Conservation (phyloP, 257 asterid species). For the Verbascum thapsus region DNA sequence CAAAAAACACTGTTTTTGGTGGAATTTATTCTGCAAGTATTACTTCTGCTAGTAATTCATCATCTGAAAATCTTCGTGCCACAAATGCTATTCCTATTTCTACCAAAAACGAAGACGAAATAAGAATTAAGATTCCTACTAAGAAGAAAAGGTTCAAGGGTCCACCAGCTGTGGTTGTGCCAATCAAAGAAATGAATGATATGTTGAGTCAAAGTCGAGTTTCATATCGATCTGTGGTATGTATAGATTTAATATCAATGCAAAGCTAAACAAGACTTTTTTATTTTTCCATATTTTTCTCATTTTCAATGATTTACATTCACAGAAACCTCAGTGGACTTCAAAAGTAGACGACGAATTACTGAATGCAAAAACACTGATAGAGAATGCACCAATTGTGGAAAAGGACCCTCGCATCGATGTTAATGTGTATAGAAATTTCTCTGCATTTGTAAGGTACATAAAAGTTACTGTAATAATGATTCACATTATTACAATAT, state of each 20-base stretch:
- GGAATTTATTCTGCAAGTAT: neutral
- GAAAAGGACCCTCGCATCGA: slow-evolving; percentile 29
- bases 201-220: slow-evolving; percentile 48
- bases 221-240: slow-evolving; percentile 49
- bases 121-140: neutral
- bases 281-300: neutral
- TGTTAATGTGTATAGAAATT: slow-evolving; percentile 37
- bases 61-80: slow-evolving; percentile 7
- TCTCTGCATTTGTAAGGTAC: slow-evolving; percentile 42
- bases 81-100: slow-evolving; percentile 20
- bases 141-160: slow-evolving; percentile 37
- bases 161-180: slow-evolving; percentile 42
- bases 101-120: neutral
- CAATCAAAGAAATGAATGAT: slow-evolving; percentile 58
- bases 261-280: neutral
- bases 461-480: neutral
- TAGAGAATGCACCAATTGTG: slow-evolving; percentile 29
- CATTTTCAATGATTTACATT: neutral
- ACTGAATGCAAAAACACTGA: slow-evolving; percentile 35
- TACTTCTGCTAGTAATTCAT: slow-evolving; percentile 19
- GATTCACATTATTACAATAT: no score
- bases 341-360: slow-evolving; percentile 37
- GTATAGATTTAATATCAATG: neutral
- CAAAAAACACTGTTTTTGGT: slow-evolving; percentile 16
- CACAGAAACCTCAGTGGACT: slow-evolving; percentile 42